Percentiles rank a stretch among this genome's conserved stretches.
These are phyloP conservation scores for Linnemannia hyalina DNA, from an alignment of 192 early-diverging fungal genomes.

Conservation along the genomic window DNA sequence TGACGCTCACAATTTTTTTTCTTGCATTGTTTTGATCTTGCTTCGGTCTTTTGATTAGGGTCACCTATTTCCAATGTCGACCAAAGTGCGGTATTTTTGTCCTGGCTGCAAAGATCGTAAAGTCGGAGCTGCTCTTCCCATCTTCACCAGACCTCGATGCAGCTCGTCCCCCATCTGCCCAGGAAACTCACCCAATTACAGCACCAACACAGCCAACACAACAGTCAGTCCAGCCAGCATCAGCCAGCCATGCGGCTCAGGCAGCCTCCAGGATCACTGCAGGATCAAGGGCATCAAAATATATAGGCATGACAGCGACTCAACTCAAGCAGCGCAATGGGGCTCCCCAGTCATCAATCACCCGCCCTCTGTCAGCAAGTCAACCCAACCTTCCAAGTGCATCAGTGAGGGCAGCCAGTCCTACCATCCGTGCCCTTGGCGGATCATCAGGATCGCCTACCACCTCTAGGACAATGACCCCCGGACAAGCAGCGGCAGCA, in stretches of 20 bases:
- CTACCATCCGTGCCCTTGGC: constrained; percentile 24
- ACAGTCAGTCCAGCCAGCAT: constrained; percentile 19
- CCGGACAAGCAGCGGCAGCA: constrained; percentile 25
- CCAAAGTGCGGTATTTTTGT: constrained; percentile 80
- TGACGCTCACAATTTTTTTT: constrained; percentile 4
- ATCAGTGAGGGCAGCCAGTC: constrained; percentile 25
- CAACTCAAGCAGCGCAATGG: constrained; percentile 62
- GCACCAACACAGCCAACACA: constrained; percentile 15
- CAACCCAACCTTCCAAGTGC: constrained; percentile 11
- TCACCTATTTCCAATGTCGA: constrained; percentile 78
- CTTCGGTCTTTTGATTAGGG: constrained; percentile 50
- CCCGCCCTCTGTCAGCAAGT: constrained; percentile 5
- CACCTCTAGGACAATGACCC: constrained; percentile 11
- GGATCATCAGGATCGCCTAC: constrained; percentile 41
- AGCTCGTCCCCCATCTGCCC: constrained; percentile 37
- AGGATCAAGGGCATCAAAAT: constrained; percentile 70
- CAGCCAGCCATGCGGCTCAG: constrained; percentile 59
- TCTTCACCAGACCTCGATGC: constrained; percentile 22
- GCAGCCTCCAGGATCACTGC: constrained; percentile 63
- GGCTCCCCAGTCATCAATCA: constrained; percentile 8
- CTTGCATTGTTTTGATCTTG: constrained; percentile 13
- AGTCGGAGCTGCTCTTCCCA: constrained; percentile 41
- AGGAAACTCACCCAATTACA: constrained; percentile 12
- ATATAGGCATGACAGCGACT: constrained; percentile 68
- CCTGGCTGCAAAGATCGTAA: constrained; percentile 69